These are phyloP conservation scores for Silene conica DNA, from an alignment of 148 eudicot species.

Conservation along the genomic window DNA sequence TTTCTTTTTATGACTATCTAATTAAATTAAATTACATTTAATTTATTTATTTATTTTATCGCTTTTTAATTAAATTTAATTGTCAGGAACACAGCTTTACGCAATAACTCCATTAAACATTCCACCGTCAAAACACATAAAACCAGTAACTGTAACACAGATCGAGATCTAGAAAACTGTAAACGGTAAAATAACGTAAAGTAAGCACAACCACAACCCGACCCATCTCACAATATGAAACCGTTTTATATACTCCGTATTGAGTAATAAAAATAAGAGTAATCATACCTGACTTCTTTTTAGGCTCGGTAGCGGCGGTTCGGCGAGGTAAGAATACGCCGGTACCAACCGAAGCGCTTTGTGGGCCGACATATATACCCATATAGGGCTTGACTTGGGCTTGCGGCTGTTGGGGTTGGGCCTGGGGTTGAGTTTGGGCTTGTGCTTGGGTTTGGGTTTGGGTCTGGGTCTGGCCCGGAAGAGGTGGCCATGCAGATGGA, in stretches of 20 bases:
- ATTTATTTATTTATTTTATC: background rate
- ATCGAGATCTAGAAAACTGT: slow-evolving; percentile 1
- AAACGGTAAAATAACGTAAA: background rate
- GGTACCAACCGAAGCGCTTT: slow-evolving; percentile 52
- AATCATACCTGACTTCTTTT: slow-evolving; percentile 46
- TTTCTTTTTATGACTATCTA: background rate
- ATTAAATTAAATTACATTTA: background rate
- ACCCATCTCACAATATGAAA: too few species aligned
- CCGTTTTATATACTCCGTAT: too few species aligned
- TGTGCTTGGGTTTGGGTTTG: slow-evolving; percentile 10
- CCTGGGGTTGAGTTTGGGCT: slow-evolving; percentile 18
- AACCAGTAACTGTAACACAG: background rate
- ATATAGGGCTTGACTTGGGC: slow-evolving; percentile 26
- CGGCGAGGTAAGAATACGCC: slow-evolving; percentile 73
- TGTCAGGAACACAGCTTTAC: background rate
- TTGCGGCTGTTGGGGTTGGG: slow-evolving; percentile 16
- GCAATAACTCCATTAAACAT: background rate
- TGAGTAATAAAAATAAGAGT: too few species aligned
- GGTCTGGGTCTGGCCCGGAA: slow-evolving; percentile 37
- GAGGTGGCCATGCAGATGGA: slow-evolving; percentile 57
- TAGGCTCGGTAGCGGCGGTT: slow-evolving; percentile 28
- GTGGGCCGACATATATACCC: slow-evolving; percentile 36
- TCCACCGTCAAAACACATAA: slow-evolving; percentile 10
- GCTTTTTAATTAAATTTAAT: background rate
- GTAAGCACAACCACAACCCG: background rate